Evolutionary conservation across 2,329 filamentous ascomycete species (phyloP).

Genomic region (Fusarium equiseti): DNA sequence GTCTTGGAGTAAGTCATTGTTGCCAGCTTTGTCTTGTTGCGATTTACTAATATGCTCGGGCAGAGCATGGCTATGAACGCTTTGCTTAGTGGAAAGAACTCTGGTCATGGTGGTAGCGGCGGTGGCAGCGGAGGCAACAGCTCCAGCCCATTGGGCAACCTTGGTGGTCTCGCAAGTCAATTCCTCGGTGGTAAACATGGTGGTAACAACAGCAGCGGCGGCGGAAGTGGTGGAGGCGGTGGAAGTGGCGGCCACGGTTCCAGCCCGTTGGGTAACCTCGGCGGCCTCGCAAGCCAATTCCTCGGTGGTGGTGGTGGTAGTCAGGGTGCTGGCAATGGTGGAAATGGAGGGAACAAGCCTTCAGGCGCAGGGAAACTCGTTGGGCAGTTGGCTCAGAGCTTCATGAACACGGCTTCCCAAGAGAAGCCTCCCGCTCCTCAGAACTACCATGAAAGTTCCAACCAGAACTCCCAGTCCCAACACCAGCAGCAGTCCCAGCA

Average conservation of each 20-base stretch:
- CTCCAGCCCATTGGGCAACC: slow-evolving; percentile 53
- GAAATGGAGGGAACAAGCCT: slow-evolving; percentile 54
- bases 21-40: slow-evolving; percentile 6
- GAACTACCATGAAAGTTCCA: slow-evolving; percentile 64
- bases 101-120: slow-evolving; percentile 47
- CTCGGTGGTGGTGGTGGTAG: slow-evolving; percentile 51
- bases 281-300: slow-evolving; percentile 62
- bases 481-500: background rate
- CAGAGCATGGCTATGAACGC: slow-evolving; percentile 71
- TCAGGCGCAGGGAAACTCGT: slow-evolving; percentile 65
- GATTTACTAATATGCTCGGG: slow-evolving; percentile 22
- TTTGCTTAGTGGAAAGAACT: slow-evolving; percentile 63
- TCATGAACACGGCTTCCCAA: slow-evolving; percentile 62
- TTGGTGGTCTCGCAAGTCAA: slow-evolving; percentile 62
- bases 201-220: background rate
- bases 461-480: slow-evolving; percentile 49
- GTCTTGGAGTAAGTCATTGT: slow-evolving; percentile 70
- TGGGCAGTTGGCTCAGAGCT: slow-evolving; percentile 66
- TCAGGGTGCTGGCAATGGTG: slow-evolving; percentile 42
- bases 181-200: slow-evolving; percentile 51
- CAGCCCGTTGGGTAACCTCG: slow-evolving; percentile 54
- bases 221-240: slow-evolving; percentile 41
- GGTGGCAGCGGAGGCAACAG: slow-evolving; percentile 45
- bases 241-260: slow-evolving; percentile 49
- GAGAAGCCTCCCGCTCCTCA: slow-evolving; percentile 61